Evolutionary conservation across 2,329 filamentous ascomycete species (phyloP).

Genomic region (Cytospora piceicola): DNA sequence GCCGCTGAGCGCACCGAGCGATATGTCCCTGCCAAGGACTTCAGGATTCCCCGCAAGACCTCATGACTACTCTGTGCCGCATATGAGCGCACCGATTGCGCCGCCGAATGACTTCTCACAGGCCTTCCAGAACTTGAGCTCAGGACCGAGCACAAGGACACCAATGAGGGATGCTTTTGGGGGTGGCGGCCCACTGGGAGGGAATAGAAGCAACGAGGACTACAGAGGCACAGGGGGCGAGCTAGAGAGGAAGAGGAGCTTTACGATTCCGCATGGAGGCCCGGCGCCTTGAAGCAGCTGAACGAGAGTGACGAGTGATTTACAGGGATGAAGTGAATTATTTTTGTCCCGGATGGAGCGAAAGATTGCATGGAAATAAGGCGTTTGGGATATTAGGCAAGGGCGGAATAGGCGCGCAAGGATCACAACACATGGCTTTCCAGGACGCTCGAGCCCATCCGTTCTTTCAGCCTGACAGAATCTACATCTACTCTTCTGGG

Average conservation of each 20-base stretch:
- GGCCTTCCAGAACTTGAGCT: conserved; percentile 49
- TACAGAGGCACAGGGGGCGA: conserved; percentile 35
- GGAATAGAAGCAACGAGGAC: conserved; percentile 36
- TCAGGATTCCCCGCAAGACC: conserved; percentile 41
- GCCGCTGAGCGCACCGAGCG: conserved; percentile 57
- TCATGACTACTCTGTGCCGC: conserved; percentile 56
- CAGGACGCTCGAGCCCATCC: neutral
- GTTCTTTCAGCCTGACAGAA: neutral
- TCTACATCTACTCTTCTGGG: neutral
- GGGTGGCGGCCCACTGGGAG: conserved; percentile 37
- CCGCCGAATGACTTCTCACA: conserved; percentile 57
- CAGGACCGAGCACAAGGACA: conserved; percentile 42
- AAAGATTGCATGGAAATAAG: neutral
- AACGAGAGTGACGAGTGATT: conserved; percentile 8
- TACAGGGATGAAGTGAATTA: neutral
- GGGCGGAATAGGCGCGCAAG: neutral
- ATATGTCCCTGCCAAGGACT: conserved; percentile 54
- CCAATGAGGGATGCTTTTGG: conserved; percentile 52
- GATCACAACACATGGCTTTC: neutral
- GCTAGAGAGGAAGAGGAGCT: conserved; percentile 47
- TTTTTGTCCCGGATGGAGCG: neutral
- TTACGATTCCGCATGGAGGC: conserved; percentile 35
- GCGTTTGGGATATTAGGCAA: neutral
- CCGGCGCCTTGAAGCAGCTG: conserved; percentile 13
- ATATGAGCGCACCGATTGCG: conserved; percentile 59